phyloP scores from a whole-genome alignment of 2,329 filamentous ascomycete genomes.

The Fusarium setosum region DNA sequence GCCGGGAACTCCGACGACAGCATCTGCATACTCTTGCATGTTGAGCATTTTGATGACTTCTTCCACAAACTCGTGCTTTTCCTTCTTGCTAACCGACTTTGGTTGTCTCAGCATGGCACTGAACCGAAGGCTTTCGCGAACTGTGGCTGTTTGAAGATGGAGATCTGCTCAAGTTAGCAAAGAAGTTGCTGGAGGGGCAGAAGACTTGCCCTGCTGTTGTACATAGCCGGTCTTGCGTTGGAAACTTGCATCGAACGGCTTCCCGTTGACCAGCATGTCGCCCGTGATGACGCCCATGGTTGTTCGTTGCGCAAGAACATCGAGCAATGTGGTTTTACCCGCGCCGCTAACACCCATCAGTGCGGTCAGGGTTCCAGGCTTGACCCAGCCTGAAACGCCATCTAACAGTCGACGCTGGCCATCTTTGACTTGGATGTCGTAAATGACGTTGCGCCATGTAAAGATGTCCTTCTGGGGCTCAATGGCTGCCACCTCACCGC shows the following conservation, averaged over 20 bases:
- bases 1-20: conserved; percentile 72
- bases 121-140: conserved; percentile 65
- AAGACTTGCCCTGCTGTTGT: conserved; percentile 67
- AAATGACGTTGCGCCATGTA: conserved; percentile 83
- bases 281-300: conserved; percentile 73
- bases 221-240: conserved; percentile 75
- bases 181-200: fast-evolving
- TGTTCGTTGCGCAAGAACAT: conserved; percentile 60
- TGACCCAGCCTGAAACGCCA: conserved; percentile 88
- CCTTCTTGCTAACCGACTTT: conserved; percentile 60
- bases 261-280: conserved; percentile 74
- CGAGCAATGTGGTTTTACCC: conserved; percentile 57
- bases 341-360: conserved; percentile 72
- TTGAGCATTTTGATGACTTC: conserved; percentile 74
- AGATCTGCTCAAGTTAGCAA: conserved; percentile 55
- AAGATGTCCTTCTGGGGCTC: conserved; percentile 70
- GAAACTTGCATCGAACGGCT: conserved; percentile 65
- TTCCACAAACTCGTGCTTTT: conserved; percentile 72
- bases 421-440: conserved; percentile 77
- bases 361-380: conserved; percentile 87
- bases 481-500: conserved; percentile 44
- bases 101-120: conserved; percentile 70
- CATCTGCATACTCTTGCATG: conserved; percentile 75
- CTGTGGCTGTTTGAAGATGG: conserved; percentile 65
- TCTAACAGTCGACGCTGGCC: conserved; percentile 79